Evolutionary conservation across 768 basidiomycete genomes (phyloP), one percentile per base, ranked within the genome.

Genomic region (Boletellus ananas): DNA sequence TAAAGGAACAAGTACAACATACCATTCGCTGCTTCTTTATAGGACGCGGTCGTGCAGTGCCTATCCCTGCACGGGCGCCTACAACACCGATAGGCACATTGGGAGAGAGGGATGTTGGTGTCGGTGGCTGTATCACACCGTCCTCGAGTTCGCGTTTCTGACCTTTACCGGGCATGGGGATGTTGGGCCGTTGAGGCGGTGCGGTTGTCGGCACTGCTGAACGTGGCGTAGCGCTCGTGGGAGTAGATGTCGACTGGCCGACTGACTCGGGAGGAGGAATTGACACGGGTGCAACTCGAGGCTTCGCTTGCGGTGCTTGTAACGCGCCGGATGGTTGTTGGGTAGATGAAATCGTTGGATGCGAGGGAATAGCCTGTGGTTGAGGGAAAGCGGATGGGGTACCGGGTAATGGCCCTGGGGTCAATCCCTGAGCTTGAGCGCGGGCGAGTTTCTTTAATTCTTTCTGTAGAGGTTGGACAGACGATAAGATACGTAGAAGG

Each of bases 21-120:
- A 88, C 87, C 81, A 86, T 73, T 54, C 84, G 77, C 61, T 81
- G 85, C 68, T 86, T 89, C 77, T 90, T 90, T 37, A 83, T 61
- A 18, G 87, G 87, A 56, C 87, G 74, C 25, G 86, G 85, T 48
- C 83, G 74, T 13, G 75, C 78, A 40, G 75, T 78, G 8, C 73
- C 74, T 34, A 72, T 73, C 16, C 85, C 85, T 10, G 83, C 80
- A 58, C 80, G 80, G 23, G 82, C 76, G 57, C 76, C 76, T 14
- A 79, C 59, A 14, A 76, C 64, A 31, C 60, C 60, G 23, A 67
- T 49, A 12, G 65, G 54, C 13, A 56, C 51, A 31, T 51, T 66
- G 16, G 65, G 65, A 10, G 55, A 53, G n/a, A 60, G 56, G 3
- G 54, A 44, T 6, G 51, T 50, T 29, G 66, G 55, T 20, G 63